These are phyloP conservation scores for Diaporthe citriasiana DNA, from an alignment of 2,329 filamentous ascomycete genomes.

Conservation along the genomic window DNA sequence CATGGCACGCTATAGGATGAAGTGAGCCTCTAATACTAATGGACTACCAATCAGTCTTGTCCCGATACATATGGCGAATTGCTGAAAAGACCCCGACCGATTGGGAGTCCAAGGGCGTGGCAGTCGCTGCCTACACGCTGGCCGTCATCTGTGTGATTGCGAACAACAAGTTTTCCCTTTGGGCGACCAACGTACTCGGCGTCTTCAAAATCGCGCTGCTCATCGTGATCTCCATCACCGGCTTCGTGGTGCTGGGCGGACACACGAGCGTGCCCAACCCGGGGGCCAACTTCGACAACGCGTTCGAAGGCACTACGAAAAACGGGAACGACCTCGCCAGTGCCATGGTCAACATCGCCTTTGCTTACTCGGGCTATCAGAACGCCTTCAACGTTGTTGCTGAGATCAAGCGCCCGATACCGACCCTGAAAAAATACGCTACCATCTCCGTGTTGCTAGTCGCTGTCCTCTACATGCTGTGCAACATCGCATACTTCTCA, in stretches of 20 bases:
- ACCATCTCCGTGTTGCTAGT: slow-evolving; percentile 65
- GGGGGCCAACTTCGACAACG: slow-evolving; percentile 13
- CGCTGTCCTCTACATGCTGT: slow-evolving; percentile 68
- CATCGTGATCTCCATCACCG: slow-evolving; percentile 15
- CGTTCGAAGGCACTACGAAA: slow-evolving; percentile 11
- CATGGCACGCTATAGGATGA: too few relatives aligned
- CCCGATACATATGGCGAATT: slow-evolving; percentile 19
- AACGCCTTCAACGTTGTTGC: slow-evolving; percentile 75
- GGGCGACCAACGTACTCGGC: slow-evolving; percentile 16
- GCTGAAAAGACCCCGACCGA: slow-evolving; percentile 16
- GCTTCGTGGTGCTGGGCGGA: slow-evolving; percentile 31
- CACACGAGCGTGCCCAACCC: slow-evolving; percentile 17
- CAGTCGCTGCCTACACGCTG: slow-evolving; percentile 27
- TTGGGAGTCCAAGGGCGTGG: slow-evolving; percentile 31
- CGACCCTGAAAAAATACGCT: slow-evolving; percentile 65
- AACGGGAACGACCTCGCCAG: slow-evolving; percentile 39
- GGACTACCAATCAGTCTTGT: neutral
- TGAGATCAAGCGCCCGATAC: slow-evolving; percentile 73
- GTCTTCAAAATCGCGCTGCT: slow-evolving; percentile 26
- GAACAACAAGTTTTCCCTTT: slow-evolving; percentile 21
- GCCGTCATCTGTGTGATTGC: slow-evolving; percentile 26
- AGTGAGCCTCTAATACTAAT: neutral
- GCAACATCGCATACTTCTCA: slow-evolving; percentile 73
- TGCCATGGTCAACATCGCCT: slow-evolving; percentile 71
- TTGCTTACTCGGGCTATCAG: slow-evolving; percentile 69